These are phyloP conservation scores for Cladosporium oxysporum DNA, from an alignment of 2,329 filamentous ascomycete species.

Conservation along the genomic window DNA sequence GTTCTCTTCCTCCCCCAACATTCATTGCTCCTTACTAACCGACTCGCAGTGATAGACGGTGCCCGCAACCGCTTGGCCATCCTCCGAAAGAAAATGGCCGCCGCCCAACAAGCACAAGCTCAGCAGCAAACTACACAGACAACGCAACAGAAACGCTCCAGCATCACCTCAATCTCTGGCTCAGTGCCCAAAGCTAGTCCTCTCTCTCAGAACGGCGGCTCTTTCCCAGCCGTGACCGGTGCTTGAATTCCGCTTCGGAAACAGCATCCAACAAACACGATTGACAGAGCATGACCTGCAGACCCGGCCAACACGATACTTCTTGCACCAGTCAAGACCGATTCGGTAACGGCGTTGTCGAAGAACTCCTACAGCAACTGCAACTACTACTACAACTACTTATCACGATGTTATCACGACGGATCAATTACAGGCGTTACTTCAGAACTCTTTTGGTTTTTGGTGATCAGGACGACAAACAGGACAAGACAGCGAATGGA, in stretches of 20 bases:
- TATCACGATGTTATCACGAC: background rate
- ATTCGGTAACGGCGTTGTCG: background rate
- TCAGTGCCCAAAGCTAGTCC: constrained; percentile 17
- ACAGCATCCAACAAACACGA: background rate
- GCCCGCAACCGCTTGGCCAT: constrained; percentile 45
- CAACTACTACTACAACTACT: background rate
- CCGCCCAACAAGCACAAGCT: constrained; percentile 12
- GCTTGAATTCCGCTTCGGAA: background rate
- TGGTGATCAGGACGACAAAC: background rate
- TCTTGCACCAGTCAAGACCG: background rate
- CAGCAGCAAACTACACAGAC: background rate
- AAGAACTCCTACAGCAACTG: background rate
- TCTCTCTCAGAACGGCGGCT: constrained; percentile 6
- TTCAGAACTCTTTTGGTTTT: background rate
- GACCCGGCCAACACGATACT: background rate
- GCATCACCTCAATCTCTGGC: constrained; percentile 14
- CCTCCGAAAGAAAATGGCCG: constrained; percentile 47
- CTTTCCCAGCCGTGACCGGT: background rate
- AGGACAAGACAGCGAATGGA: background rate
- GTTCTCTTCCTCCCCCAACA: background rate
- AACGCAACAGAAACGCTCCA: constrained; percentile 11
- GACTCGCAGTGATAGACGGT: constrained; percentile 48
- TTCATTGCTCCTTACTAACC: constrained; percentile 22
- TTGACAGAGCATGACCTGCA: background rate
- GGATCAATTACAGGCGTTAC: background rate